Evolutionary conservation across 176 grass and related monocot species (phyloP), one percentile per base, ranked within the genome.

Genomic region (Zizania latifolia): DNA sequence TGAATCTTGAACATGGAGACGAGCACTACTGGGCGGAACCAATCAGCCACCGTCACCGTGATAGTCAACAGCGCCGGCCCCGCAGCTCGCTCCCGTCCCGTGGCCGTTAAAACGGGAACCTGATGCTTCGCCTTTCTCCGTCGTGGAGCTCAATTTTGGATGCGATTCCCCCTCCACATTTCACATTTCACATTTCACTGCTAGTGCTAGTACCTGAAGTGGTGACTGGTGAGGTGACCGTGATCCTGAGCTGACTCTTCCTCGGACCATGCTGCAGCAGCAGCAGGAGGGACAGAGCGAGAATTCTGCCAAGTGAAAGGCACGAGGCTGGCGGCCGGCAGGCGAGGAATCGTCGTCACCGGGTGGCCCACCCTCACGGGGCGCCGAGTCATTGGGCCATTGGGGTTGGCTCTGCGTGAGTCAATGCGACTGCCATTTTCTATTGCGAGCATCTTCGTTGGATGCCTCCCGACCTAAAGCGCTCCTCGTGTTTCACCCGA

Each of bases 391-490:
- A 81, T 44, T 58, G n/a, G n/a, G n/a, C n/a, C n/a, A n/a, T n/a
- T n/a, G n/a, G 57, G 41, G 15, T 0, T 22, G 5, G 14, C 22
- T n/a, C 13, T 39, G 26, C 39, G 46, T 32, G 54, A 17, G 73
- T 89, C 87, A 74, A 70, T 82, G 68, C 21, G 30, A 14, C 68
- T 33, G 65, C n/a, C 67, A n/a, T 36, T 78, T 79, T 48, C n/a
- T 50, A 12, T 48, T 1, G 70, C 44, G 51, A 22, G 37, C 62
- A 34, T 74, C n/a, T n/a, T n/a, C n/a, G n/a, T n/a, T n/a, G n/a
- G 59, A 62, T 59, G 48, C 45, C 36, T 77, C 32, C 22, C n/a
- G n/a, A n/a, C 65, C 34, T n/a, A n/a, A n/a, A n/a, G n/a, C n/a
- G n/a, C n/a, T n/a, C n/a, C n/a, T n/a, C n/a, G n/a, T n/a, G n/a